Evolutionary conservation across 140 eudicot genomes (phyloP).

Genomic region (Senecio squalidus): DNA sequence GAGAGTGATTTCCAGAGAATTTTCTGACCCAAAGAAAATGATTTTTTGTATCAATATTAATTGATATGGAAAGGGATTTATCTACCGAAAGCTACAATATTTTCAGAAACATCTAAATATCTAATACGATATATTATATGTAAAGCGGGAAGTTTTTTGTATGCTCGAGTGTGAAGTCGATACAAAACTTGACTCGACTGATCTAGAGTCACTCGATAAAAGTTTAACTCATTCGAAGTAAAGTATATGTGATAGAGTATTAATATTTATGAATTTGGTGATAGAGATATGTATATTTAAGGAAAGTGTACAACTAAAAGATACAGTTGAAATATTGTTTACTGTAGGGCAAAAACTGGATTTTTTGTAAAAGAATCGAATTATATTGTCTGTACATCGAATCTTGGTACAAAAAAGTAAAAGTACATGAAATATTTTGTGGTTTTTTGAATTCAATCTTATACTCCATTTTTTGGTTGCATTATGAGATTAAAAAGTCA

Average conservation of each 20-base stretch:
- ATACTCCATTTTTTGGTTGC: not conserved
- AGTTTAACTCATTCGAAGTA: too few relatives aligned
- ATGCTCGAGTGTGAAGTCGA: too few relatives aligned
- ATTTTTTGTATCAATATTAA: slow-evolving; percentile 14
- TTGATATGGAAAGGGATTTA: not conserved
- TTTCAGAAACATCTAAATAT: not conserved
- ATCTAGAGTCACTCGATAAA: too few relatives aligned
- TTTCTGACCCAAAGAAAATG: slow-evolving; percentile 22
- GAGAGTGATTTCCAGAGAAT: slow-evolving; percentile 25
- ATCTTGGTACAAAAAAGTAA: slow-evolving; percentile 20
- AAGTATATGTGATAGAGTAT: too few relatives aligned
- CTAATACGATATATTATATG: too few relatives aligned
- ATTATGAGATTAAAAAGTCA: not conserved
- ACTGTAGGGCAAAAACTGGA: slow-evolving; percentile 18
- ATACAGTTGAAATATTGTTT: not conserved
- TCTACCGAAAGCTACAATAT: not conserved
- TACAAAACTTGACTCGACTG: too few relatives aligned
- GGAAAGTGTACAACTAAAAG: slow-evolving; percentile 15
- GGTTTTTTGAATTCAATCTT: not conserved
- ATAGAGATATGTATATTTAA: not conserved
- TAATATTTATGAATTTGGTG: too few relatives aligned
- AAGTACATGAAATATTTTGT: not conserved
- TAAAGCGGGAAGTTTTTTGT: too few relatives aligned
- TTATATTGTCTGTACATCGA: slow-evolving; percentile 18
- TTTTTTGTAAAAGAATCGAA: slow-evolving; percentile 6